phyloP scores from a whole-genome alignment of 768 basidiomycete genomes.

The Mycena indigotica region DNA sequence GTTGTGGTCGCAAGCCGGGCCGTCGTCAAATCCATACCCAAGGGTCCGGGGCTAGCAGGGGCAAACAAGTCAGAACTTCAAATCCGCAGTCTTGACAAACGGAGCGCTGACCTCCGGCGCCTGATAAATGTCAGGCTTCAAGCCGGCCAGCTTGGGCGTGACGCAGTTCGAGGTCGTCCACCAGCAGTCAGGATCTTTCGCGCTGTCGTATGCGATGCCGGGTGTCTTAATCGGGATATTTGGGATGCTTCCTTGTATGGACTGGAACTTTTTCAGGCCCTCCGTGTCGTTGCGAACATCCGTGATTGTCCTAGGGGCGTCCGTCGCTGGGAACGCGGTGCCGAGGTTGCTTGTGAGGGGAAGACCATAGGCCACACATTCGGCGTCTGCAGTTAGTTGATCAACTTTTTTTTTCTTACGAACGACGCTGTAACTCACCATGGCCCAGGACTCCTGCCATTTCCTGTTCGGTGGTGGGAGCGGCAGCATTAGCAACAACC shows the following conservation, averaged over 20 bases:
- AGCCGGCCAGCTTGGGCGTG: slow-evolving; percentile 46
- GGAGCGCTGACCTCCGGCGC: slow-evolving; percentile 48
- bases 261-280: slow-evolving; percentile 45
- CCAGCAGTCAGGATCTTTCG: slow-evolving; percentile 30
- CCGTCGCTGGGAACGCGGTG: not conserved
- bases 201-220: not conserved
- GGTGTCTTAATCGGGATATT: slow-evolving; percentile 46
- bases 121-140: slow-evolving; percentile 46
- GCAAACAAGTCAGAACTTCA: not conserved
- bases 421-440: not conserved
- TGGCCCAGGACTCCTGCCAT: not conserved
- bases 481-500: not conserved
- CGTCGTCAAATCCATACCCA: slow-evolving; percentile 66
- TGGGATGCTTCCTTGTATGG: slow-evolving; percentile 48
- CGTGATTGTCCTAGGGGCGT: not conserved
- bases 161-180: slow-evolving; percentile 49
- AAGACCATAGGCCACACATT: not conserved
- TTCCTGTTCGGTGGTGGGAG: not conserved
- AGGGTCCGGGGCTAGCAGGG: slow-evolving; percentile 53
- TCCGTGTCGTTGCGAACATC: slow-evolving; percentile 41
- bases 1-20: slow-evolving; percentile 67
- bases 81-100: not conserved
- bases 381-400: not conserved
- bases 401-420: not conserved
- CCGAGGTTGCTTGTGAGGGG: not conserved